Conservation (phyloP, 1,284 basidiomycete species). For the Cutaneotrichosporon sp. region DNA sequence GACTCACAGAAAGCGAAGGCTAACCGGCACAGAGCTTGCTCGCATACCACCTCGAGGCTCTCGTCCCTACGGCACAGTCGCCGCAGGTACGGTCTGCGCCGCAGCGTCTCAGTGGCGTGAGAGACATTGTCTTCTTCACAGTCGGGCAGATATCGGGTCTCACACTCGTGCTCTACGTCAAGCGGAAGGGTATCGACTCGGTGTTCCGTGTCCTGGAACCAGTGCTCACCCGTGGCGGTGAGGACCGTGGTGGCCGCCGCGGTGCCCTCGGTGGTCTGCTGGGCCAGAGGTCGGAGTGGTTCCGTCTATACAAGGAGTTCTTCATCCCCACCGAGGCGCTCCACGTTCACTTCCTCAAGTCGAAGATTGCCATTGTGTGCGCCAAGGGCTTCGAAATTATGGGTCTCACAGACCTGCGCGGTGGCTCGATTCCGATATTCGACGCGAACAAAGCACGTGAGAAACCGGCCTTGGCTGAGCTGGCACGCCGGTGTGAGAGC, state of each 20-base stretch:
- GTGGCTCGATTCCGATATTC: conserved; percentile 68
- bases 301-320: conserved; percentile 86
- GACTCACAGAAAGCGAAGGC: background rate
- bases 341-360: conserved; percentile 83
- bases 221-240: conserved; percentile 74
- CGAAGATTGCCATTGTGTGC: conserved; percentile 84
- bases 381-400: conserved; percentile 96
- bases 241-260: conserved; percentile 55
- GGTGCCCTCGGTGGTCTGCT: conserved; percentile 65
- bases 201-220: conserved; percentile 93
- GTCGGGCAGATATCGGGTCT: conserved; percentile 78
- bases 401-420: conserved; percentile 82
- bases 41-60: conserved; percentile 89
- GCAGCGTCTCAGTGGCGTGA: conserved; percentile 74
- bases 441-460: conserved; percentile 60
- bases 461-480: conserved; percentile 63
- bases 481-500: conserved; percentile 75
- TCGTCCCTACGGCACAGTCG: conserved; percentile 68
- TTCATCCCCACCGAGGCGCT: conserved; percentile 84
- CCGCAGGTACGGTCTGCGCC: conserved; percentile 52
- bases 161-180: conserved; percentile 91
- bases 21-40: conserved; percentile 35
- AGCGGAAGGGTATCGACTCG: conserved; percentile 84
- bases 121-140: conserved; percentile 91
- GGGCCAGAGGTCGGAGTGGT: conserved; percentile 81